Conservation (phyloP, 2,329 filamentous ascomycete genomes). For the Aureobasidium vineae region DNA sequence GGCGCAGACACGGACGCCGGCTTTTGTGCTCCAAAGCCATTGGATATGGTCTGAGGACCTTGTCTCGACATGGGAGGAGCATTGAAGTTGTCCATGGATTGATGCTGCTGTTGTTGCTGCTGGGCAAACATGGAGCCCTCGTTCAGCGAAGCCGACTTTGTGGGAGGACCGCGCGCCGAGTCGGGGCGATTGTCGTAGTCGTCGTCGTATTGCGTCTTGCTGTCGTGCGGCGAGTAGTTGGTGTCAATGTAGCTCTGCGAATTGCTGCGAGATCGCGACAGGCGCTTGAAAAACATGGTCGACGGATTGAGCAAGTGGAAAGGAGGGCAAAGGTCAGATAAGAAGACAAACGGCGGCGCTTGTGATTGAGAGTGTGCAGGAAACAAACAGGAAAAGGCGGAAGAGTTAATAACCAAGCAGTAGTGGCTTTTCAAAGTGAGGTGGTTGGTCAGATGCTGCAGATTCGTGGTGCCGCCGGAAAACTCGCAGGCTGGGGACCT, state of each 20-base stretch:
- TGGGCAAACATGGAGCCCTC: constrained; percentile 45
- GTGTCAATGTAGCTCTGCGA: constrained; percentile 52
- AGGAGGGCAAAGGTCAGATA: constrained; percentile 29
- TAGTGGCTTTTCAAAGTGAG: constrained; percentile 21
- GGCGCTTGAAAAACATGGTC: constrained; percentile 52
- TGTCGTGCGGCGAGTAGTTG: constrained; percentile 45
- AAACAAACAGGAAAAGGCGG: constrained; percentile 16
- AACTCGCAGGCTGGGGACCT: constrained; percentile 20
- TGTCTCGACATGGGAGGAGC: constrained; percentile 27
- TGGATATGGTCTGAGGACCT: constrained; percentile 26
- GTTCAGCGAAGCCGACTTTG: constrained; percentile 32
- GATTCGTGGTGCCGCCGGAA: constrained; percentile 9
- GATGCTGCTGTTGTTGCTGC: background rate
- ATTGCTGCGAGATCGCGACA: constrained; percentile 45
- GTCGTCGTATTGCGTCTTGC: constrained; percentile 47
- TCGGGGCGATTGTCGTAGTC: constrained; percentile 43
- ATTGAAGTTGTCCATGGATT: constrained; percentile 25
- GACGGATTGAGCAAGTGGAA: background rate
- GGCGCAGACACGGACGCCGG: background rate
- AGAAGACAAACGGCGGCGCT: constrained; percentile 3
- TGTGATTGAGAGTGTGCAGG: background rate
- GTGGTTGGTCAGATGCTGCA: constrained; percentile 22
- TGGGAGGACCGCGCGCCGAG: constrained; percentile 38
- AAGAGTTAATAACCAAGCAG: constrained; percentile 20
- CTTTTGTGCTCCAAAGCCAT: constrained; percentile 31